Evolutionary conservation across 169 alveolate genomes (phyloP).

Genomic region (Plasmodium relictum): DNA sequence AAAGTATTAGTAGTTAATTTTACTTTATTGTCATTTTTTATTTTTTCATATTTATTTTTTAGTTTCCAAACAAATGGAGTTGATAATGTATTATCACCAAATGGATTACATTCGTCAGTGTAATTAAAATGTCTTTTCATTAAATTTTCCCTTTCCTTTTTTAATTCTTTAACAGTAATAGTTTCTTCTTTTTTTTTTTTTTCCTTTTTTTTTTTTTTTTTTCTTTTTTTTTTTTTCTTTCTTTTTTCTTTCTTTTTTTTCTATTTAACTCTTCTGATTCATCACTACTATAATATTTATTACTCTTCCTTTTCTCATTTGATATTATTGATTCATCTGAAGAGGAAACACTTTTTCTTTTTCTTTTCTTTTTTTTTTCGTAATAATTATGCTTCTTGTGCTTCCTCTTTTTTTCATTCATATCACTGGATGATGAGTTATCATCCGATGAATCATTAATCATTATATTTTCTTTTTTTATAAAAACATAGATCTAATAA

Average conservation of each 20-base stretch:
- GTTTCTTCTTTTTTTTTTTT: neutral
- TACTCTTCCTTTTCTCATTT: neutral
- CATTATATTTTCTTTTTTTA: too few species aligned
- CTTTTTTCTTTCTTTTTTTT: neutral
- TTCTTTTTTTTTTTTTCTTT: neutral
- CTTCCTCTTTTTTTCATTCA: neutral
- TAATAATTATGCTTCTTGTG: neutral
- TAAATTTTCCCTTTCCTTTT: constrained; percentile 65
- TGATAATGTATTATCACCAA: constrained; percentile 85
- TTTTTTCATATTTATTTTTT: constrained; percentile 75
- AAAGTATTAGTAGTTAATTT: constrained; percentile 75
- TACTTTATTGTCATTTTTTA: constrained; percentile 35
- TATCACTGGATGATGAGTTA: neutral
- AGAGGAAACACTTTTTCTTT: too few species aligned
- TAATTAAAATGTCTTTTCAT: constrained; percentile 82
- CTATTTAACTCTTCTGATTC: neutral
- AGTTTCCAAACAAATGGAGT: constrained; percentile 85
- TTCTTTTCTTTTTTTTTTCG: neutral
- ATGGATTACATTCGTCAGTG: constrained; percentile 89
- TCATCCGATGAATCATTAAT: neutral
- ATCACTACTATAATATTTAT: neutral
- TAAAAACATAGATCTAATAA: too few species aligned
- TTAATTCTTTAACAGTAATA: constrained; percentile 48
- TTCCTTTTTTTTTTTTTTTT: neutral
- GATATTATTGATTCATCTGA: too few species aligned